A percentile compares a stretch with the other conserved stretches of the same genome.
These are phyloP conservation scores for Populus pruinosa DNA, from an alignment of 345 rosid genomes.

Conservation along the genomic window DNA sequence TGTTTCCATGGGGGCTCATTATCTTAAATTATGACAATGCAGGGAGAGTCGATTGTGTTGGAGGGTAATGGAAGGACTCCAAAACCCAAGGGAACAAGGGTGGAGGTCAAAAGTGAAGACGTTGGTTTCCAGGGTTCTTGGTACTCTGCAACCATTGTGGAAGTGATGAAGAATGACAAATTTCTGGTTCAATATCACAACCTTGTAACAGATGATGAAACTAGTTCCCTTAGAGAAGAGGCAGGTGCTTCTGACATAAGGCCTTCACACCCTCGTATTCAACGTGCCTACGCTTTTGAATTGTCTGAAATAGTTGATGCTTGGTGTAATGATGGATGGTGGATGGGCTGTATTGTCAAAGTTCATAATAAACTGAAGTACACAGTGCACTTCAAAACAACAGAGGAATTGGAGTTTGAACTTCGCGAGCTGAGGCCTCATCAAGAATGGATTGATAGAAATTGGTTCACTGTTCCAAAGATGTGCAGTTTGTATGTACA, in stretches of 20 bases:
- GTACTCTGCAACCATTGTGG: slow-evolving; percentile 27
- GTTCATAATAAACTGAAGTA: slow-evolving; percentile 21
- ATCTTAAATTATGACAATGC: no score
- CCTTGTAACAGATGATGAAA: slow-evolving; percentile 36
- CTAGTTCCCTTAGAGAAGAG: slow-evolving; percentile 34
- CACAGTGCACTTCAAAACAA: slow-evolving; percentile 33
- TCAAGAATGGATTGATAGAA: slow-evolving; percentile 42
- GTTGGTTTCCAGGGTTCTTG: slow-evolving; percentile 37
- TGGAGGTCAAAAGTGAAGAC: slow-evolving; percentile 39
- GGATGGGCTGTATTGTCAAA: slow-evolving; percentile 35
- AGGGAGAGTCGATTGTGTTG: not conserved
- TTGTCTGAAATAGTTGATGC: slow-evolving; percentile 36
- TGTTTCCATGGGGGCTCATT: no score
- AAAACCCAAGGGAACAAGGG: slow-evolving; percentile 21
- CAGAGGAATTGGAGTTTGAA: slow-evolving; percentile 40
- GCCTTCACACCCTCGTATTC: slow-evolving; percentile 20
- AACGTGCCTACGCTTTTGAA: slow-evolving; percentile 2
- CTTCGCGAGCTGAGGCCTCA: slow-evolving; percentile 46
- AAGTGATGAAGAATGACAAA: slow-evolving; percentile 8
- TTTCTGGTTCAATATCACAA: slow-evolving; percentile 30
- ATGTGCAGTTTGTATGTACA: slow-evolving; percentile 11
- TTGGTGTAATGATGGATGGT: slow-evolving; percentile 61
- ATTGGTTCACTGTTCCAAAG: slow-evolving; percentile 33
- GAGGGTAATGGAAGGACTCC: not conserved
- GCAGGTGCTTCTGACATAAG: slow-evolving; percentile 31